A percentile compares a stretch with the other conserved stretches of the same genome.
Conservation (phyloP, 2,329 filamentous ascomycete species). For the Claviceps humidiphila region DNA sequence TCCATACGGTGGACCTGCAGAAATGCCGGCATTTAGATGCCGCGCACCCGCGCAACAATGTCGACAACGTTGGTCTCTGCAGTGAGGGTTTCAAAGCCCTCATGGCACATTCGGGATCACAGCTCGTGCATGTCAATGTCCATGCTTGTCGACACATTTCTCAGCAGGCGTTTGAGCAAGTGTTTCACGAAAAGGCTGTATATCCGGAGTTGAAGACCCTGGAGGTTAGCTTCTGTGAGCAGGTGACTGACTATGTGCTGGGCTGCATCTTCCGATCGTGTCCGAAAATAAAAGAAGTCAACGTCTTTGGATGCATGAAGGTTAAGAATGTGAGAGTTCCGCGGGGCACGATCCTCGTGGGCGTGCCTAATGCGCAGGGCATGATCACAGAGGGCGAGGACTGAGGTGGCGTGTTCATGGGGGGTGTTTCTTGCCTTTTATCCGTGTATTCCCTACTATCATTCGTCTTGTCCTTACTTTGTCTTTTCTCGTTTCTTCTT, state of each 20-base stretch:
- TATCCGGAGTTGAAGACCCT: conserved; percentile 61
- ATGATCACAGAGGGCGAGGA: conserved; percentile 42
- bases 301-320: conserved; percentile 54
- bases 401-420: neutral
- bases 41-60: conserved; percentile 50
- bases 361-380: conserved; percentile 44
- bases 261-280: conserved; percentile 51
- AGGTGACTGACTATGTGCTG: conserved; percentile 51
- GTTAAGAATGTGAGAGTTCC: conserved; percentile 41
- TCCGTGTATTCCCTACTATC: neutral
- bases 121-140: conserved; percentile 58
- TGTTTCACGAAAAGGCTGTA: conserved; percentile 46
- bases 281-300: conserved; percentile 44
- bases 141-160: conserved; percentile 75
- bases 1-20: conserved; percentile 61
- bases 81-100: conserved; percentile 64
- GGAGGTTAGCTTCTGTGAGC: conserved; percentile 65
- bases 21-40: conserved; percentile 68
- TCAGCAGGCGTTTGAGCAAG: conserved; percentile 55
- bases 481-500: neutral
- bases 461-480: too few relatives aligned
- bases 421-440: neutral
- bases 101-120: conserved; percentile 67
- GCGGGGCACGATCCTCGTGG: conserved; percentile 41
- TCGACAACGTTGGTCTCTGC: conserved; percentile 57